Conservation (phyloP, 768 basidiomycete species). For the Termitomyces sp. region DNA sequence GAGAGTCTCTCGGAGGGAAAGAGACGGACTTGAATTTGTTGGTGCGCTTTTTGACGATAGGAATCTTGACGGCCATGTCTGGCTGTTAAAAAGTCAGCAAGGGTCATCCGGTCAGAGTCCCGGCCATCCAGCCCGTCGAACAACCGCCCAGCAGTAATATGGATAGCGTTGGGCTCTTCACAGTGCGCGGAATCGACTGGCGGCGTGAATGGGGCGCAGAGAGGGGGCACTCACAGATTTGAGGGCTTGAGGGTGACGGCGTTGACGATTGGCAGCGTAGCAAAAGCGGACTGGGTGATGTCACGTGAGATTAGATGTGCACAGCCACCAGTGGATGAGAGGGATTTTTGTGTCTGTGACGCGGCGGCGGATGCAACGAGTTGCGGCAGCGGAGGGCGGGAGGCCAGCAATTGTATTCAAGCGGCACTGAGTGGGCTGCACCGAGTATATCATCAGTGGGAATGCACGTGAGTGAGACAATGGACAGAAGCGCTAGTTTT, state of each 20-base stretch:
- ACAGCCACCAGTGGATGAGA: slow-evolving; percentile 2
- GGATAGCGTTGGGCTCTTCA: slow-evolving; percentile 11
- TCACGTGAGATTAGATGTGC: slow-evolving; percentile 1
- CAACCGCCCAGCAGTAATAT: neutral
- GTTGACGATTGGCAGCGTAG: slow-evolving; percentile 24
- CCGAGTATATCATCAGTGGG: neutral
- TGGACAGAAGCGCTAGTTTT: neutral
- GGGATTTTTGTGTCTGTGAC: neutral
- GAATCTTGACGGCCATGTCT: slow-evolving; percentile 50
- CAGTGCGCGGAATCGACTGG: slow-evolving; percentile 8
- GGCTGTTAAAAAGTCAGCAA: slow-evolving; percentile 22
- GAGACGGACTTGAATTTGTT: slow-evolving; percentile 86
- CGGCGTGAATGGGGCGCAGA: slow-evolving; percentile 20
- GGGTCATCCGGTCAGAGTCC: slow-evolving; percentile 30
- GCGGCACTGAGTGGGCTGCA: neutral
- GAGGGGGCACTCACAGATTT: slow-evolving; percentile 42
- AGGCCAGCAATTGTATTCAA: neutral
- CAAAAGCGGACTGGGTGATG: neutral
- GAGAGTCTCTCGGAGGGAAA: neutral
- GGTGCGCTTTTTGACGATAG: slow-evolving; percentile 93
- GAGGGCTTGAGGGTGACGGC: slow-evolving; percentile 44
- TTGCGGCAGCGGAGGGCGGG: neutral
- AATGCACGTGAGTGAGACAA: slow-evolving; percentile 7
- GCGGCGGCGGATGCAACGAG: neutral
- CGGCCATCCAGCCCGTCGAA: slow-evolving; percentile 12